Evolutionary conservation across 164 flowering plant species (phyloP).

Genomic region (Echeveria elegans): DNA sequence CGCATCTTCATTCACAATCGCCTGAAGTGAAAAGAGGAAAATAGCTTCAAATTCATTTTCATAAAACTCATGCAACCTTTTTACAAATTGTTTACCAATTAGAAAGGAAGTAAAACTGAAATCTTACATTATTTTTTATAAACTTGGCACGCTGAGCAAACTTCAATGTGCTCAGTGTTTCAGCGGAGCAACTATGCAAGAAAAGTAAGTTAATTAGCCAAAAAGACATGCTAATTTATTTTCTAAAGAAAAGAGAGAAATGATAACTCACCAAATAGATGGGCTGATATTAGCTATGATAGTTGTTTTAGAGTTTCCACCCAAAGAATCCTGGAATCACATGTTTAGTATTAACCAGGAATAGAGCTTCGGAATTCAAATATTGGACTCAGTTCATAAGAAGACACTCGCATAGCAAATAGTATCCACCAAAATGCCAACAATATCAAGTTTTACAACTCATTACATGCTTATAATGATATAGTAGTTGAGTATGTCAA

Average conservation of each 20-base stretch:
- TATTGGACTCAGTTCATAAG: neutral
- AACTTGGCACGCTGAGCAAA: conserved; percentile 99
- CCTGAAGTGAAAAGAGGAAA: conserved; percentile 33
- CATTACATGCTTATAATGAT: too few relatives aligned
- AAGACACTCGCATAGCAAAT: neutral
- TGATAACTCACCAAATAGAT: conserved; percentile 56
- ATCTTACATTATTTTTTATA: conserved; percentile 88
- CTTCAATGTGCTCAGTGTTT: conserved; percentile 92
- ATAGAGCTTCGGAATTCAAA: too few relatives aligned
- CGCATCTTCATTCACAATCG: conserved; percentile 94
- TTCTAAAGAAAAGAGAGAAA: too few relatives aligned
- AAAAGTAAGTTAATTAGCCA: neutral
- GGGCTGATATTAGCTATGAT: conserved; percentile 97
- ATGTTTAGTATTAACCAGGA: neutral
- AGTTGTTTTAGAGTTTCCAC: conserved; percentile 92
- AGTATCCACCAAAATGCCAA: too few relatives aligned
- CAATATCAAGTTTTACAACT: too few relatives aligned
- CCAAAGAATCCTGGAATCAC: conserved; percentile 77
- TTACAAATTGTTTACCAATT: neutral
- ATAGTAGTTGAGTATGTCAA: too few relatives aligned
- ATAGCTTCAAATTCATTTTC: neutral
- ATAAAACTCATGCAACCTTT: neutral
- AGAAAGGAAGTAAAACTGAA: neutral
- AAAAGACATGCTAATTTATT: too few relatives aligned
- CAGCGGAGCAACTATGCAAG: conserved; percentile 55